Evolutionary conservation across 1,139 yeast genomes (phyloP), one percentile per base, ranked within the genome.

Genomic region (Suhomyces bribrorum): DNA sequence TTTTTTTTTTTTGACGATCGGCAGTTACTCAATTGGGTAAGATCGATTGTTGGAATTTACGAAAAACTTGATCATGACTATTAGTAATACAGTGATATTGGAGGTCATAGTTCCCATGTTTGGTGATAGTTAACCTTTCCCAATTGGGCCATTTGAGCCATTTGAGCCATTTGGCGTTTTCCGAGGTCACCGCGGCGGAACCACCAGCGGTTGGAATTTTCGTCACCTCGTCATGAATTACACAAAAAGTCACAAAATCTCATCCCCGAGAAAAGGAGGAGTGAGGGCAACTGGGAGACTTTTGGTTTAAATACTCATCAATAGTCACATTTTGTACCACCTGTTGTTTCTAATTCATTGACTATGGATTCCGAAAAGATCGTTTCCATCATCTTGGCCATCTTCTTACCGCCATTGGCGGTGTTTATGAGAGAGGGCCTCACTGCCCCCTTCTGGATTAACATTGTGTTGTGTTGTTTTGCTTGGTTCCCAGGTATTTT

Each of bases 401-500:
- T 83, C 38, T 64, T 83, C 48, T 64, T 83, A 51, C 90, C 89
- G 38, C 89, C 89, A 36, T 68, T 82, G 52, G 86, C 89, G 25
- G 89, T 83, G 46, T 83, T 76, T 61, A 62, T 82, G 73, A 77
- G 72, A 51, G 73, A 71, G 50, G 89, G 89, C 43, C 72, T 78
- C 46, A 77, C 82, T 46, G 69, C 73, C 34, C 81, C 74, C 33
- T 77, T 83, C 57, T 67, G 83, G 62, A 73, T 83, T 56, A 83
- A 82, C 66, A 55, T 79, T 46, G 57, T 80, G 40, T 74, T 81
- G 55, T 81, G 88, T 69, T 49, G 71, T 51, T 77, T 79, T 55
- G 66, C 77, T 51, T 83, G 80, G 80, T 81, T 83, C 80, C 90
- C 89, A 50, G 89, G 83, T 65, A 81, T 82, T 59, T 64, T 83